Conservation (phyloP, 75 land plant genomes). For the Cryptomeria japonica region DNA sequence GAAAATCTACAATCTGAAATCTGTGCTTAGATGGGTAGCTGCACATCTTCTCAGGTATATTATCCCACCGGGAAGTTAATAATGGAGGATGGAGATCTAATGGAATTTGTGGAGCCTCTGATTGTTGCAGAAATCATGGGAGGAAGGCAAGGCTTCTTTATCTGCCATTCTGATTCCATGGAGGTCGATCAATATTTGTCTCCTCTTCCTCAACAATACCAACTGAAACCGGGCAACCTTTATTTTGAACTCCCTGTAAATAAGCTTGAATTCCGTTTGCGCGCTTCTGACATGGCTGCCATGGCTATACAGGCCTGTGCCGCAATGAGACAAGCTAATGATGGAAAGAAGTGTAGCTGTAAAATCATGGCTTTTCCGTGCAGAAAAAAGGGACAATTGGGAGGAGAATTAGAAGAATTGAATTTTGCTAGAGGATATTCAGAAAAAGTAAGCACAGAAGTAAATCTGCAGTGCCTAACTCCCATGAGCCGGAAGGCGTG, state of each 20-base stretch:
- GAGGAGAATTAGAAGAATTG: background rate
- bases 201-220: slow-evolving; percentile 31
- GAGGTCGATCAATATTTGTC: slow-evolving; percentile 36
- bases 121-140: slow-evolving; percentile 28
- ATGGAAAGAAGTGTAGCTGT: background rate
- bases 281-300: slow-evolving; percentile 53
- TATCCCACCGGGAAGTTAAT: background rate
- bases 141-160: slow-evolving; percentile 25
- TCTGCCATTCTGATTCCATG: slow-evolving; percentile 55
- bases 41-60: background rate
- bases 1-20: too few species aligned
- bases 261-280: slow-evolving; percentile 21
- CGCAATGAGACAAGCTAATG: slow-evolving; percentile 15
- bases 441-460: too few species aligned
- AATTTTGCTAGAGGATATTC: background rate
- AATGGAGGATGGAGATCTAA: background rate
- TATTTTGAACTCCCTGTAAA: slow-evolving; percentile 51
- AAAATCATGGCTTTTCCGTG: background rate
- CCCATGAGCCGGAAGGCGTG: too few species aligned
- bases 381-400: too few species aligned
- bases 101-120: background rate
- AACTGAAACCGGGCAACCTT: slow-evolving; percentile 42
- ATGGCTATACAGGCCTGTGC: slow-evolving; percentile 52
- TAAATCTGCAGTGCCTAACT: too few species aligned
- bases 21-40: background rate